Evolutionary conservation across 441 rosid genomes (phyloP).

Genomic region (Jatropha podagrica): DNA sequence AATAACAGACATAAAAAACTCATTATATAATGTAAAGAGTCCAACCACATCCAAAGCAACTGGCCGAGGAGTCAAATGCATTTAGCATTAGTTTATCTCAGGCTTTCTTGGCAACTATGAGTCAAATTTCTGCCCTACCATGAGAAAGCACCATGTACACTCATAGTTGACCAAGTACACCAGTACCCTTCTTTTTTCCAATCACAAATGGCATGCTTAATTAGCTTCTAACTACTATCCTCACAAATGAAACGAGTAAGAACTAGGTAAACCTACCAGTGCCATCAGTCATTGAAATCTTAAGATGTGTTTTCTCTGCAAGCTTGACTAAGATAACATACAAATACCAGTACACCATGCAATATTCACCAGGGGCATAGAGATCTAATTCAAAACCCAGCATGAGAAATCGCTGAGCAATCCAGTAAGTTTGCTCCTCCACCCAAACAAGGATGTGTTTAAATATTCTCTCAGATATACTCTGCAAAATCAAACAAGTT

Average conservation of each 20-base stretch:
- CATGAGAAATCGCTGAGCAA: slow-evolving; percentile 78
- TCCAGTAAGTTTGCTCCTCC: slow-evolving; percentile 96
- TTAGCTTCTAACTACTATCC: neutral
- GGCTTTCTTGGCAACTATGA: neutral
- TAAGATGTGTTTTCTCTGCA: slow-evolving; percentile 76
- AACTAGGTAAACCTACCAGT: slow-evolving; percentile 37
- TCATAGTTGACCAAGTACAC: neutral
- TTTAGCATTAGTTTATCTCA: neutral
- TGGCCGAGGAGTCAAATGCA: slow-evolving; percentile 1
- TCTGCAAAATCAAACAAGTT: slow-evolving; percentile 51
- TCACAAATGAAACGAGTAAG: slow-evolving; percentile 10
- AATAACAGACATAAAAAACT: neutral
- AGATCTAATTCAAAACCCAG: slow-evolving; percentile 97
- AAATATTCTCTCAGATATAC: slow-evolving; percentile 41
- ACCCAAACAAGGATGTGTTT: slow-evolving; percentile 77
- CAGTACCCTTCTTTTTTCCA: neutral
- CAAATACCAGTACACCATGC: slow-evolving; percentile 97
- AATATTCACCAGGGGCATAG: slow-evolving; percentile 80
- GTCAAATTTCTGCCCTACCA: neutral
- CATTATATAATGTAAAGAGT: neutral
- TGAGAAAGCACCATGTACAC: neutral
- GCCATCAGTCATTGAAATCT: slow-evolving; percentile 43
- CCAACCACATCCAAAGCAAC: neutral
- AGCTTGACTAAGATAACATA: slow-evolving; percentile 72
- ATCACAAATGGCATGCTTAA: neutral